Conservation (phyloP, 2,329 filamentous ascomycete genomes). For the Colletotrichum acutatum region DNA sequence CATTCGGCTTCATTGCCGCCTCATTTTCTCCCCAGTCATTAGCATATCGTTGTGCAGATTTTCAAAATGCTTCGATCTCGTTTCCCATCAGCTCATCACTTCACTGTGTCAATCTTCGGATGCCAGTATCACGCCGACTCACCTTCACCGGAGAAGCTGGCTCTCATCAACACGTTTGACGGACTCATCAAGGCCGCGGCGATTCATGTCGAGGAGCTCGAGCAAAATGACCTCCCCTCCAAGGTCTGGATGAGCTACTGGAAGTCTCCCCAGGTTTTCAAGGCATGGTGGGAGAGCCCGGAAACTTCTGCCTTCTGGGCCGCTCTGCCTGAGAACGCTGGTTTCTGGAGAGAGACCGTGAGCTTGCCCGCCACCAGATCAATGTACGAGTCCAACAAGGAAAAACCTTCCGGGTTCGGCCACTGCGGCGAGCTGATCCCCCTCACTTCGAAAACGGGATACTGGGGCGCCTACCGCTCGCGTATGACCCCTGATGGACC, state of each 20-base stretch:
- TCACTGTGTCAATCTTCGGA: constrained; percentile 32
- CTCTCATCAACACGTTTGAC: constrained; percentile 25
- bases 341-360: constrained; percentile 31
- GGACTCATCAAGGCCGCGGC: constrained; percentile 23
- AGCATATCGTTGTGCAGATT: not conserved
- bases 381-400: constrained; percentile 31
- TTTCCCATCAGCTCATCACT: constrained; percentile 32
- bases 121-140: constrained; percentile 29
- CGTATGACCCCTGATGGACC: constrained; percentile 23
- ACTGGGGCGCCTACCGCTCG: constrained; percentile 33
- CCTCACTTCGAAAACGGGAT: constrained; percentile 27
- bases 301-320: constrained; percentile 21
- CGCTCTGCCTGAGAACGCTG: constrained; percentile 15
- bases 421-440: constrained; percentile 30
- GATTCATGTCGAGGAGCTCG: constrained; percentile 31
- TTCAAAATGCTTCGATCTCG: constrained; percentile 28
- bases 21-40: not conserved
- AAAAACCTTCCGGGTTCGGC: constrained; percentile 18
- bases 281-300: constrained; percentile 29
- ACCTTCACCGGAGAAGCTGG: constrained; percentile 21
- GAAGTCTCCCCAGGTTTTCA: constrained; percentile 24
- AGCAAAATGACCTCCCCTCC: constrained; percentile 31
- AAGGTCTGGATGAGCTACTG: constrained; percentile 35
- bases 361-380: constrained; percentile 25
- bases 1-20: not conserved